Conservation (phyloP, 345 rosid genomes). For the Citrus cavaleriei region DNA sequence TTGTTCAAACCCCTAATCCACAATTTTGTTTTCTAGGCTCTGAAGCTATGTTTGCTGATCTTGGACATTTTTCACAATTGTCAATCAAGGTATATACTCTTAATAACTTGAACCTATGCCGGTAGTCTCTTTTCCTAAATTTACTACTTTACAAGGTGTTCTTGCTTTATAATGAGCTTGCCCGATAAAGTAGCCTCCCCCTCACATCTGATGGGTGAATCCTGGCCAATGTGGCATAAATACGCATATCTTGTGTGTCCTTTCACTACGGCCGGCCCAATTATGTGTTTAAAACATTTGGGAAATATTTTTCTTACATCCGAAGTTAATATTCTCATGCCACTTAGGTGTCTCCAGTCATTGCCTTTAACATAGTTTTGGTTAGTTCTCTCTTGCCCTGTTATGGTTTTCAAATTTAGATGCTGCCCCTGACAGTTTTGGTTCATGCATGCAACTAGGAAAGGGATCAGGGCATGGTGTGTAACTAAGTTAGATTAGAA, state of each 20-base stretch:
- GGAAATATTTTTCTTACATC: not conserved
- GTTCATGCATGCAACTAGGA: not conserved
- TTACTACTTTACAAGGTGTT: not conserved
- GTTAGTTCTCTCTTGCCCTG: not conserved
- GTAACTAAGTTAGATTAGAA: not conserved
- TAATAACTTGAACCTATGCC: not conserved
- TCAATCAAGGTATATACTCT: conserved; percentile 65
- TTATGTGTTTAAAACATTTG: not conserved
- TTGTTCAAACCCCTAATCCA: not conserved
- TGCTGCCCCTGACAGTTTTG: not conserved
- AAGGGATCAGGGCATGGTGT: not conserved
- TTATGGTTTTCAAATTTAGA: not conserved
- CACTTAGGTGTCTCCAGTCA: not conserved
- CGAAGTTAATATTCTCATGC: not conserved
- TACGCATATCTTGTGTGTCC: no score
- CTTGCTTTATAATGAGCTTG: not conserved
- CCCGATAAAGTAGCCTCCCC: not conserved
- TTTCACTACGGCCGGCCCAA: not conserved
- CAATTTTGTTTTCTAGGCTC: conserved; percentile 42
- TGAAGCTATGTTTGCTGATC: conserved; percentile 98
- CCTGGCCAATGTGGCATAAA: not conserved
- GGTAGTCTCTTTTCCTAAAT: not conserved
- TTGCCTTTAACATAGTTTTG: no score
- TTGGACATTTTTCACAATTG: conserved; percentile 83
- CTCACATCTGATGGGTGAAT: not conserved